A percentile compares a stretch with the other conserved stretches of the same genome.
phyloP scores from a whole-genome alignment of 441 rosid genomes.

The Viola pubescens region DNA sequence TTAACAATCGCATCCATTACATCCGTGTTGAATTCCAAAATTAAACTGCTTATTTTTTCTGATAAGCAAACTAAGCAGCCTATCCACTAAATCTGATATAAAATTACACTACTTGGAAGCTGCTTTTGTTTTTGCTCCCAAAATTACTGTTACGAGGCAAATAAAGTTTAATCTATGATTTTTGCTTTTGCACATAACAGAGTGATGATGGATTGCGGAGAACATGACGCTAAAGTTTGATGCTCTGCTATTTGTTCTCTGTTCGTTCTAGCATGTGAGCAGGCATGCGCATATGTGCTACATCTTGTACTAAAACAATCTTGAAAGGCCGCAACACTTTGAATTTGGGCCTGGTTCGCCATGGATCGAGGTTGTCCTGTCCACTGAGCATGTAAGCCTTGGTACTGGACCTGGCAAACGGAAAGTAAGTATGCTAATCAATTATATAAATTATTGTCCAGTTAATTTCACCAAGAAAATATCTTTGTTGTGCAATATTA shows the following conservation, averaged over 20 bases:
- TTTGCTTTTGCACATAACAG: neutral
- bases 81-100: neutral
- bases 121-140: neutral
- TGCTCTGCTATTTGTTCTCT: neutral
- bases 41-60: too few relatives aligned
- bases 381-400: neutral
- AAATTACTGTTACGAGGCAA: neutral
- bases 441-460: neutral
- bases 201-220: neutral
- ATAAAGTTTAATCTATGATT: neutral
- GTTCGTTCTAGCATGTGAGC: neutral
- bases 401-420: slow-evolving; percentile 4
- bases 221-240: neutral
- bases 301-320: slow-evolving; percentile 3
- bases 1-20: too few relatives aligned
- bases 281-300: neutral
- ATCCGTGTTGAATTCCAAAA: too few relatives aligned
- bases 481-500: neutral
- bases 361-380: neutral
- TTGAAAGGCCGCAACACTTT: slow-evolving; percentile 1
- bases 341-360: neutral
- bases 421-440: slow-evolving; percentile 2
- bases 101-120: neutral
- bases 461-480: neutral
- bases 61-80: too few relatives aligned